Evolutionary conservation across 805 yeast genomes (phyloP).

Genomic region (Vanderwaltozyma tropicalis): DNA sequence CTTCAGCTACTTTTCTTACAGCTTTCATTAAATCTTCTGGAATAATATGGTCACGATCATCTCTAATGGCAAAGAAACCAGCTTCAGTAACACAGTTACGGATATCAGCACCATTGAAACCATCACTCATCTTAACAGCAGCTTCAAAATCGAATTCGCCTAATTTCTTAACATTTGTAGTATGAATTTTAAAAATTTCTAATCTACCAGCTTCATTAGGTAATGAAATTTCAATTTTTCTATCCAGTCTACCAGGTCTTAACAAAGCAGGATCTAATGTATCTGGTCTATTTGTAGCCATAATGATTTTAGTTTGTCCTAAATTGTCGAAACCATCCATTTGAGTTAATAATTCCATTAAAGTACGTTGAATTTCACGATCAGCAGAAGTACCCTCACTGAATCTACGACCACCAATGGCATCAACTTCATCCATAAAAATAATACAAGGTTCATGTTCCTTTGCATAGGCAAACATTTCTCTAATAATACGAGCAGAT

Average conservation of each 20-base stretch:
- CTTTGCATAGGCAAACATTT: slow-evolving; percentile 94
- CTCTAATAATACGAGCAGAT: slow-evolving; percentile 91
- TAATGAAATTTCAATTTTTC: slow-evolving; percentile 89
- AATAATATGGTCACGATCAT: slow-evolving; percentile 87
- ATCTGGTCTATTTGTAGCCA: slow-evolving; percentile 99
- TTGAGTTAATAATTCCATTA: slow-evolving; percentile 93
- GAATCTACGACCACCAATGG: slow-evolving; percentile 96
- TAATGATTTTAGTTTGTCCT: slow-evolving; percentile 93
- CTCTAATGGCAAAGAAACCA: slow-evolving; percentile 95
- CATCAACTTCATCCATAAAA: slow-evolving; percentile 97
- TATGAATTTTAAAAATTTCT: slow-evolving; percentile 89
- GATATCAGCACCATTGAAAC: slow-evolving; percentile 97
- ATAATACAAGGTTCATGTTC: slow-evolving; percentile 98
- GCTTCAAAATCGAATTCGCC: slow-evolving; percentile 98
- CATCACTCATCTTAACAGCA: slow-evolving; percentile 96
- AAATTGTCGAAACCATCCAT: slow-evolving; percentile 97
- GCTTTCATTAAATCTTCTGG: slow-evolving; percentile 97
- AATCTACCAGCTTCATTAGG: slow-evolving; percentile 95
- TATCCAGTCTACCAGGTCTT: slow-evolving; percentile 95
- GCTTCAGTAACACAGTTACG: slow-evolving; percentile 97
- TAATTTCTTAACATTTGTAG: slow-evolving; percentile 70
- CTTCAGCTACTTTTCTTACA: slow-evolving; percentile 92
- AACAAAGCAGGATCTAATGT: slow-evolving; percentile 93
- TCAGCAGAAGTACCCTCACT: slow-evolving; percentile 98
- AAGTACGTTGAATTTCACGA: slow-evolving; percentile 94